Evolutionary conservation across 495 filamentous ascomycete genomes (phyloP).

Genomic region (Podospora conica): DNA sequence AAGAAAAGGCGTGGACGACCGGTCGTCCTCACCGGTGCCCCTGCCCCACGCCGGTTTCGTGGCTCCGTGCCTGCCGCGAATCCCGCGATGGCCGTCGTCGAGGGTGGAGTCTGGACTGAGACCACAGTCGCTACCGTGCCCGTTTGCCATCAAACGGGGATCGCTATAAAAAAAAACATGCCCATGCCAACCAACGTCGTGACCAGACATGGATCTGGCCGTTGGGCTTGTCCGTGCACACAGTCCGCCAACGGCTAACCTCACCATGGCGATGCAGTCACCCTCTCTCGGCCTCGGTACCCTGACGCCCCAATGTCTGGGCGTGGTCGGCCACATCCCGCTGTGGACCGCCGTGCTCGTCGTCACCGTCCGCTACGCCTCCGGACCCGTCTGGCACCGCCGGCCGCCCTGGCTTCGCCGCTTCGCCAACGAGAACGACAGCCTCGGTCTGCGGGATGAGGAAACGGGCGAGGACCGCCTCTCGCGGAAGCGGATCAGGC

Average conservation of each 20-base stretch:
- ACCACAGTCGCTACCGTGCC: background rate
- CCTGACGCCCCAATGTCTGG: conserved; percentile 27
- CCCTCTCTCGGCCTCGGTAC: conserved; percentile 22
- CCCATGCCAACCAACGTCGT: no score
- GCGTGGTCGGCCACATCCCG: conserved; percentile 25
- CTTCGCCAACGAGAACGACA: conserved; percentile 20
- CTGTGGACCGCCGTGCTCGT: conserved; percentile 22
- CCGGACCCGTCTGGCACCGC: conserved; percentile 18
- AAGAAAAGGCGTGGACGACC: background rate
- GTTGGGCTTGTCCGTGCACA: background rate
- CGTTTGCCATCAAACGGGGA: background rate
- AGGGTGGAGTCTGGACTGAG: no score
- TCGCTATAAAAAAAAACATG: background rate
- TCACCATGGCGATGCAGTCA: conserved; percentile 15
- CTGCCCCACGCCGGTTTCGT: background rate
- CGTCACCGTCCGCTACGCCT: conserved; percentile 23
- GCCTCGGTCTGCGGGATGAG: background rate
- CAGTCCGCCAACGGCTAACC: background rate
- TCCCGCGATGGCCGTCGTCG: no score
- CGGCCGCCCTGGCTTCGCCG: conserved; percentile 28
- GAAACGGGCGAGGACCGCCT: conserved; percentile 1
- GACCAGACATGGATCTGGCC: background rate
- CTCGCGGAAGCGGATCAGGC: background rate
- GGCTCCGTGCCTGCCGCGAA: no score
- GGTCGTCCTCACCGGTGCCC: background rate